Base-by-base conservation (phyloP, 2,329 filamentous ascomycete genomes). In the Trichoderma aggressivum region DNA sequence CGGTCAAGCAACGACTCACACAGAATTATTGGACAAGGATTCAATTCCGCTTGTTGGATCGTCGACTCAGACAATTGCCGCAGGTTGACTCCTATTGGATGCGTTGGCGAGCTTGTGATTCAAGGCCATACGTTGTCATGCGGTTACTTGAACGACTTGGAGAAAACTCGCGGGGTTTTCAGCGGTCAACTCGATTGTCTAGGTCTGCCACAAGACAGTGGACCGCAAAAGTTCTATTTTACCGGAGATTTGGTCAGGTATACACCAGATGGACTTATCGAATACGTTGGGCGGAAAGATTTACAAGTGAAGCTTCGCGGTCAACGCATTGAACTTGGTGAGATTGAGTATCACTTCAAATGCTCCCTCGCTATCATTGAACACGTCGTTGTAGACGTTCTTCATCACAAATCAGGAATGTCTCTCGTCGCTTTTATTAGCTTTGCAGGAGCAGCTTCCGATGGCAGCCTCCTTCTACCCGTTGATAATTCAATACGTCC, bases 111-210 rank as follows among this genome's bases (percentile, higher is more conserved):
- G 71, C 73, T 81, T 26, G 73, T 80, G 5, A 72, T 84, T 43
- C 80, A 80, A 69, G 82, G 83, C 1, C 85, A 84, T 2, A 79
- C 82, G 2, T 80, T 88, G 16, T 84, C 83, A 26, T 77, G 82
- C 50, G 84, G 85, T 34, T 88, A 88, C 71, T 75, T 86, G 18
- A 83, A 85, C 65, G 75, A 79, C 32, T 5, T n/a, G 3, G 62
- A 36, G 16, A 47, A 53, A 30, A 89, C 86, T 0, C 79, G 79
- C 10, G 81, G 81, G 28, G 82, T 81, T 0, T 90, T 89, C 72
- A 82, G 89, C 55, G 77, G 79, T 18, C 79, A 85, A 18, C 32
- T 70, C 21, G 8, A 8, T 11, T 70, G 66, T 21, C 14, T 70
- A 5, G 18, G n/a, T 18, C n/a, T 56, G 2, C 55, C 72, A 14